Evolutionary conservation across 148 eudicot genomes (phyloP), one percentile per base, ranked within the genome.

Genomic region (Cornus kousa): DNA sequence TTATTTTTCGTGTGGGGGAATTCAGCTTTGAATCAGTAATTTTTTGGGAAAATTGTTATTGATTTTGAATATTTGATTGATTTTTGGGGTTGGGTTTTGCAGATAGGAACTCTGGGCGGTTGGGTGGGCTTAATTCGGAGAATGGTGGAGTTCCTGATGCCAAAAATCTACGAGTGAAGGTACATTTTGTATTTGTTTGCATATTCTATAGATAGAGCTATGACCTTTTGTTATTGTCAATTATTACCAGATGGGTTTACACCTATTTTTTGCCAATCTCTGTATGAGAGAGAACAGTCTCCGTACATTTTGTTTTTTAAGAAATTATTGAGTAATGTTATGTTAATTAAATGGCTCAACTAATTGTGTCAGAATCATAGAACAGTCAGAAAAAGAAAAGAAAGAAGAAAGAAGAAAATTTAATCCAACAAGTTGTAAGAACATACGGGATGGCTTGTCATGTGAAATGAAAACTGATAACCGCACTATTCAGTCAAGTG

Each of bases 121-220:
- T 81, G 2, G 86, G 82, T 66, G 86, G 91, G 75, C 86, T 90
- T 70, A 93, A 88, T 80, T 75, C 87, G 31, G 88, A 76, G 9
- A 72, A 48, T 71, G 89, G 81, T 16, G 89, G 76, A 43, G 70
- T 74, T 35, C 35, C 79, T 16, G 97, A 93, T 81, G 78, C 93
- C 20, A 93, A 91, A 74, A 90, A 91, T 81, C 80, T 91, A 14
- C 87, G 88, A 19, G 97, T 88, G 71, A 93, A 93, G 97, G 97
- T 91, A 83, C 13, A 62, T 66, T 7, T 74, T 62, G 1, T 19
- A 23, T 28, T 28, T 28, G 28, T 28, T 28, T 28, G 0, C 28
- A 28, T 53, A 14, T 53, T 14, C 3, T 20, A 20, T 39, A 16
- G 19, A 7, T 62, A 11, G 31, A 48, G 11, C 6, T n/a, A 22